Evolutionary conservation across 2,329 filamentous ascomycete species (phyloP), one percentile per base, ranked within the genome.

Genomic region (Talaromyces sp.): DNA sequence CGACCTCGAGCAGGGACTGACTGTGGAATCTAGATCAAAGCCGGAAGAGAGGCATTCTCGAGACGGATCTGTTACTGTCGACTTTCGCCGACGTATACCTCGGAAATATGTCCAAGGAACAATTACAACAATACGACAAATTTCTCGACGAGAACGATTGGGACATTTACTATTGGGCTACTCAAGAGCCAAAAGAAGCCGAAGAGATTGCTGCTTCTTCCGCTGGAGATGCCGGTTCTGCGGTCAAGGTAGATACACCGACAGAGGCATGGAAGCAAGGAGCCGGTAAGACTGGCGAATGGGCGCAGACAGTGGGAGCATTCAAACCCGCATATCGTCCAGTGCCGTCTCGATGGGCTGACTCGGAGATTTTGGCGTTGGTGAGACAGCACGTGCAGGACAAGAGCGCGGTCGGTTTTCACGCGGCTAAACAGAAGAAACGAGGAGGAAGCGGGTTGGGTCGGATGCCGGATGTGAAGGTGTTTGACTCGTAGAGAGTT

Each of bases 131-230:
- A 75, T 97, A 94, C 78, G 93, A 97, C 73, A 79, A 82, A 28
- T 95, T 99, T 79, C 85, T 99, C 58, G 94, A 99, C 75, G 94
- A 99, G 78, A 99, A 99, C 75, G 94, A 99, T 78, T 99, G 94
- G 94, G 94, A 99, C 73, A 97, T 99, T 62, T 99, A 99, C 81
- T 99, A 99, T 81, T 99, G 94, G 94, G 91, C 89, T 3, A 99
- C 94, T 15, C 94, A 99, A 75, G 86, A 91, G 66, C 81, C 87
- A 1, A 69, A 73, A 28, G 67, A 62, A 0, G 80, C 81, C 5
- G 81, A 84, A 63, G 80, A 81, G 28, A 77, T 74, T 25, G 75
- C 57, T 57, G 64, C 67, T 22, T 62, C 67, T 1, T 59, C 58
- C 22, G 59, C 63, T n/a, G 63, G 59, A 46, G 64, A 67, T 35